Evolutionary conservation across 768 basidiomycete genomes (phyloP), one percentile per base, ranked within the genome.

Genomic region (Russula griseocarnosa): DNA sequence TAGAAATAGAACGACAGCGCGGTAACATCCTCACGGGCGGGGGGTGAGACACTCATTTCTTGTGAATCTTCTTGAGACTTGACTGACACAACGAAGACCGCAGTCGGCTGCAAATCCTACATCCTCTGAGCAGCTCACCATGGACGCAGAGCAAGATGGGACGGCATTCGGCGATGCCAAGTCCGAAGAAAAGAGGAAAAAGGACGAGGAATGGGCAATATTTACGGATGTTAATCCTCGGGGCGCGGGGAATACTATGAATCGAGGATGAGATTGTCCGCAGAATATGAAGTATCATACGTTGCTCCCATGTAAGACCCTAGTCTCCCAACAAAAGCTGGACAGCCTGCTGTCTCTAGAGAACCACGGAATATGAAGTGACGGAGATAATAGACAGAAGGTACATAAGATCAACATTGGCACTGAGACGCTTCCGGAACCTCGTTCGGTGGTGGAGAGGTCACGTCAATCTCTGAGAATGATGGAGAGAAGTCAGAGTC

Each of bases 191-290:
- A 88, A 90, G 75, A 77, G 94, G 51, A 79, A 81, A 70, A 90
- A 94, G 73, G 91, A 95, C 69, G 93, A 98, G 73, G 86, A 86
- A 40, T 98, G 95, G 94, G 94, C 94, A 34, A 79, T 78, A 62
- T 98, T 84, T 70, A 93, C 88, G 18, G 97, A 98, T 56, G 80
- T 78, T 28, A 87, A 99, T 74, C 86, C 88, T 14, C 87, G 81
- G 70, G 97, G 97, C 1, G 90, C 89, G n/a, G 97, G 97, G 4
- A 99, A 99, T 73, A 96, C 88, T 13, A 94, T 96, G 90, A 97
- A 98, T 74, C 83, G 92, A 66, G 94, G 94, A 64, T 94, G 74
- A 82, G 24, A 36, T 34, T 55, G 44, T 53, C 55, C 47, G 60
- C 52, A 53, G 58, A 56, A 54, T 64, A 59, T 61, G 40, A 62